Evolutionary conservation across 2,329 filamentous ascomycete genomes (phyloP).

Genomic region (Fusarium protoensiforme): DNA sequence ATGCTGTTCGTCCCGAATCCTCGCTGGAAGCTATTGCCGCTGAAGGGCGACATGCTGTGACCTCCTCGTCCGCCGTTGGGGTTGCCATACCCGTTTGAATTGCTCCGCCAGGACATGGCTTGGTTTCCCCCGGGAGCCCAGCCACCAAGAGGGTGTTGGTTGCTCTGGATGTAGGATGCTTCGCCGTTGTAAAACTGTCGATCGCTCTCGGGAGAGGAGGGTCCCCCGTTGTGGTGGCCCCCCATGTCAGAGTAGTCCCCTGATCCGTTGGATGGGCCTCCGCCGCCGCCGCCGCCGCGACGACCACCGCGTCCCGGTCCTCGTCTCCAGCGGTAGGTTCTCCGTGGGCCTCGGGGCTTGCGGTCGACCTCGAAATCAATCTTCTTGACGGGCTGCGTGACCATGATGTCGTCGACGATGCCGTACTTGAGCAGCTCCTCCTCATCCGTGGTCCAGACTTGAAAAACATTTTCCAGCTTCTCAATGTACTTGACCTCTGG

Average conservation of each 20-base stretch:
- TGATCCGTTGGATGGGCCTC: not conserved
- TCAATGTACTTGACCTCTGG: conserved; percentile 70
- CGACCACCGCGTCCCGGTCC: conserved; percentile 37
- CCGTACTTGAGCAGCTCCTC: conserved; percentile 68
- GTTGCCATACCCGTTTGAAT: conserved; percentile 7
- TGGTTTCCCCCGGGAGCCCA: conserved; percentile 15
- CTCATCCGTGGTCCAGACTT: conserved; percentile 72
- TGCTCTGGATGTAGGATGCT: not conserved
- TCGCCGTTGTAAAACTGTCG: conserved; percentile 11
- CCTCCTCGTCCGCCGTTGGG: conserved; percentile 3
- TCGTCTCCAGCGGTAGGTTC: conserved; percentile 40
- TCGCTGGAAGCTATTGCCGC: conserved; percentile 2
- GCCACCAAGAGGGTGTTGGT: not conserved
- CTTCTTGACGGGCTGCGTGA: conserved; percentile 71
- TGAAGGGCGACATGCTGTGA: conserved; percentile 9
- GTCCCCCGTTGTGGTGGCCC: not conserved
- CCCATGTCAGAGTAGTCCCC: conserved; percentile 4
- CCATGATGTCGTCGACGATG: conserved; percentile 70
- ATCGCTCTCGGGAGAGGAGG: conserved; percentile 17
- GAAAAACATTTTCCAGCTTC: conserved; percentile 71
- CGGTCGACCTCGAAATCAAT: conserved; percentile 72
- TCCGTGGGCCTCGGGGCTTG: conserved; percentile 51
- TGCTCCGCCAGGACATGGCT: conserved; percentile 24
- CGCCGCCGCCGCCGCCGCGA: not conserved
- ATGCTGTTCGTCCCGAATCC: not conserved